A percentile compares a stretch with the other conserved stretches of the same genome.
Evolutionary conservation across 257 asterid genomes (phyloP).

Genomic region (Rauvolfia tetraphylla): DNA sequence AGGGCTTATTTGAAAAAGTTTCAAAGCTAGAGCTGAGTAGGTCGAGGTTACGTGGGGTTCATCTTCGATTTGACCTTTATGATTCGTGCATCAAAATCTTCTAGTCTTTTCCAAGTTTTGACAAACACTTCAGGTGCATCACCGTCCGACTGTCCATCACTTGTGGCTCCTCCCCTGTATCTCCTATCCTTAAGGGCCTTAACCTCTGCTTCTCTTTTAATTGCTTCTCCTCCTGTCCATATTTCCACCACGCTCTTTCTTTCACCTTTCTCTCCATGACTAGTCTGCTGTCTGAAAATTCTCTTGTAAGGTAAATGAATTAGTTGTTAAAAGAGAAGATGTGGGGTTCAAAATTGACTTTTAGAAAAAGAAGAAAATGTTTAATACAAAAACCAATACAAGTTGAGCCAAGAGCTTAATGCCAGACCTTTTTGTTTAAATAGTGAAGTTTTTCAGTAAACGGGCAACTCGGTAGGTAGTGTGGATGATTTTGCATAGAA

Average conservation of each 20-base stretch:
- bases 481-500: too few species aligned
- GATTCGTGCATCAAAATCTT: constrained; percentile 16
- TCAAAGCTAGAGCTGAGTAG: not conserved
- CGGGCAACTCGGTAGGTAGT: too few species aligned
- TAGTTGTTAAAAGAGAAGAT: too few species aligned
- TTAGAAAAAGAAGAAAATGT: too few species aligned
- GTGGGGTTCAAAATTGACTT: too few species aligned
- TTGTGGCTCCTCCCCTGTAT: not conserved
- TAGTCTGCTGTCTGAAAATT: too few species aligned
- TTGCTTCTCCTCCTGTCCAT: not conserved
- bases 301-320: too few species aligned
- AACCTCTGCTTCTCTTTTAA: too few species aligned
- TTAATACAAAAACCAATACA: too few species aligned
- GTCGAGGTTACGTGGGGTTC: constrained; percentile 16
- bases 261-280: not conserved
- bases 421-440: too few species aligned
- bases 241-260: not conserved
- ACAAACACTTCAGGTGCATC: constrained; percentile 13
- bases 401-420: too few species aligned
- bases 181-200: not conserved
- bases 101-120: not conserved
- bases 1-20: constrained; percentile 7
- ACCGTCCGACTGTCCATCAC: not conserved
- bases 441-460: too few species aligned
- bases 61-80: constrained; percentile 24